A percentile compares a stretch with the other conserved stretches of the same genome.
These are phyloP conservation scores for Trichothecium sympodiale DNA, from an alignment of 2,329 filamentous ascomycete genomes.

Conservation along the genomic window DNA sequence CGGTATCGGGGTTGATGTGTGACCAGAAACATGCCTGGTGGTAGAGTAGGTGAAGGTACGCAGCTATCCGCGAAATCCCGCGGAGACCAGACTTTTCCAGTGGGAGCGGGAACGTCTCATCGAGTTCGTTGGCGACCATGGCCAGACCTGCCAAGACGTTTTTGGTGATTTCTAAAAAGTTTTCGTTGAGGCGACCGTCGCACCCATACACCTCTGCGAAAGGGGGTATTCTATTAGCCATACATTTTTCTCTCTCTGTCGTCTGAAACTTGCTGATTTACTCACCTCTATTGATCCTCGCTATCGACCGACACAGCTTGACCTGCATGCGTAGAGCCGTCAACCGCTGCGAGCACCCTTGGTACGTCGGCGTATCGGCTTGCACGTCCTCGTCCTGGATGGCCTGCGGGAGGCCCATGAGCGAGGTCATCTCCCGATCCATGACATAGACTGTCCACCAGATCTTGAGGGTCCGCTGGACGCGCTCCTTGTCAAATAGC, in stretches of 20 bases:
- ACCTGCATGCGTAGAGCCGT: conserved; percentile 21
- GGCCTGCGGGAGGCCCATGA: conserved; percentile 39
- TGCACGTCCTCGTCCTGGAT: conserved; percentile 39
- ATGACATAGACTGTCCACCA: conserved; percentile 46
- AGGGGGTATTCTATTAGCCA: too few relatives aligned
- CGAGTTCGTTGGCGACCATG: conserved; percentile 16
- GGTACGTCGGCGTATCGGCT: conserved; percentile 22
- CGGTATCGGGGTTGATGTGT: too few relatives aligned
- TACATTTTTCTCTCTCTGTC: too few relatives aligned
- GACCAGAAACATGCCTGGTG: conserved; percentile 14
- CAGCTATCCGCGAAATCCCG: conserved; percentile 18
- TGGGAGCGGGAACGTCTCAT: conserved; percentile 16
- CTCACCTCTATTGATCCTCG: conserved; percentile 18
- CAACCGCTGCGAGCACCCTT: conserved; percentile 13
- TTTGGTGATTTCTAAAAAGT: conserved; percentile 19
- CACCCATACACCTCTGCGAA: conserved; percentile 17
- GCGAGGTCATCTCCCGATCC: conserved; percentile 40
- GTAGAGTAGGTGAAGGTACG: conserved; percentile 19
- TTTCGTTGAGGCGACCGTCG: conserved; percentile 17
- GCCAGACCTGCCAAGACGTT: conserved; percentile 17
- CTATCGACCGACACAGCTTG: conserved; percentile 16
- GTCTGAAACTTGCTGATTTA: too few relatives aligned
- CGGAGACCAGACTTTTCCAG: conserved; percentile 17
- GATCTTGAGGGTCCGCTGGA: conserved; percentile 34
- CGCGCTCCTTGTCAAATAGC: conserved; percentile 25